These are phyloP conservation scores for Phytophthora pini DNA, from an alignment of 352 stramenopile species.

Conservation along the genomic window DNA sequence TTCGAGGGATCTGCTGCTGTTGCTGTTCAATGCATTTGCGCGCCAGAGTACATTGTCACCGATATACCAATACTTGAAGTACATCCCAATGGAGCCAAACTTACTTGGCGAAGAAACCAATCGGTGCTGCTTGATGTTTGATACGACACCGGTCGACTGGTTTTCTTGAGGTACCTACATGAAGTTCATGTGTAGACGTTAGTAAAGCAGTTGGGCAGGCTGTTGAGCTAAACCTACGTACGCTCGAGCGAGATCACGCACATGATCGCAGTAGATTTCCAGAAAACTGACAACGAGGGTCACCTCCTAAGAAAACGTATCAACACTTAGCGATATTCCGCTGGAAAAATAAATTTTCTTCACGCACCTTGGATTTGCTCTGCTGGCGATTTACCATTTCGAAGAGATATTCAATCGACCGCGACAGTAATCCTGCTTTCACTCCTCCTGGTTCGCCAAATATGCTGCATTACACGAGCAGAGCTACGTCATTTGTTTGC, in stretches of 20 bases:
- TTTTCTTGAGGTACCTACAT: slow-evolving; percentile 76
- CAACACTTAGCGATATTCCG: not conserved
- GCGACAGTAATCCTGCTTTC: slow-evolving; percentile 86
- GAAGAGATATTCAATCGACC: slow-evolving; percentile 92
- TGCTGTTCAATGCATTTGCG: not conserved
- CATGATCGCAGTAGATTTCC: slow-evolving; percentile 95
- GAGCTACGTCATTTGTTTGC: not conserved
- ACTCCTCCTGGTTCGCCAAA: slow-evolving; percentile 86
- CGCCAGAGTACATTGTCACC: not conserved
- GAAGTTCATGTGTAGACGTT: slow-evolving; percentile 2
- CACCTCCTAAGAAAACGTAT: slow-evolving; percentile 51
- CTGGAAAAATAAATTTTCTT: not conserved
- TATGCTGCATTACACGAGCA: slow-evolving; percentile 54
- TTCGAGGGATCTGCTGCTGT: slow-evolving; percentile 72
- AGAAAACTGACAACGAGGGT: slow-evolving; percentile 92
- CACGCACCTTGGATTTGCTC: slow-evolving; percentile 59
- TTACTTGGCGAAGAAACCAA: slow-evolving; percentile 84
- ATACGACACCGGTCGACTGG: slow-evolving; percentile 65
- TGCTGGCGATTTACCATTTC: slow-evolving; percentile 75
- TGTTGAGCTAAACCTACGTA: slow-evolving; percentile 67
- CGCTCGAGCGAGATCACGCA: slow-evolving; percentile 91
- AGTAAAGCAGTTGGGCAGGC: slow-evolving; percentile 2
- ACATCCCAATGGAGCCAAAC: not conserved
- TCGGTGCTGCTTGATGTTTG: slow-evolving; percentile 83
- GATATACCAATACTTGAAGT: not conserved